Evolutionary conservation across 495 filamentous ascomycete species (phyloP).

Genomic region (Lentithecium fluviatile): DNA sequence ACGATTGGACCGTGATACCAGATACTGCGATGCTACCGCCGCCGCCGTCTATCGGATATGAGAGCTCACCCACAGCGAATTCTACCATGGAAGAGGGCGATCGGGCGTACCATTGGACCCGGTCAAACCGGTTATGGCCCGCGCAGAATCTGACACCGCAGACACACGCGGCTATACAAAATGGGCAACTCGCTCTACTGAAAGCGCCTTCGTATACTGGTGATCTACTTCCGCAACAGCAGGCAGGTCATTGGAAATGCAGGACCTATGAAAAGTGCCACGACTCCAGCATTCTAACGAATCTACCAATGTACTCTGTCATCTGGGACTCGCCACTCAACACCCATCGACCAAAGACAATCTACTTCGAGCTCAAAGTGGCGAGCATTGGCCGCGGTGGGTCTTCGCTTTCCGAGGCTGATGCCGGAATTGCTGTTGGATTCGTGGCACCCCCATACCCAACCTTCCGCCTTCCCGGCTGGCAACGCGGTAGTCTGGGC

Average conservation of each 20-base stretch:
- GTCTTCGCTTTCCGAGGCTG: slow-evolving; percentile 42
- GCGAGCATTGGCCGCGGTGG: slow-evolving; percentile 41
- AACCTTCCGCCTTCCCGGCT: slow-evolving; percentile 81
- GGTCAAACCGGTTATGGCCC: slow-evolving; percentile 58
- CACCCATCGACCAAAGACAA: slow-evolving; percentile 55
- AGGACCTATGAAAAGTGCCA: slow-evolving; percentile 41
- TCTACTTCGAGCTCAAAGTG: slow-evolving; percentile 79
- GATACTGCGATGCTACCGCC: slow-evolving; percentile 81
- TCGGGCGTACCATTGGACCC: slow-evolving; percentile 70
- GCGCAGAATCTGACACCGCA: slow-evolving; percentile 52
- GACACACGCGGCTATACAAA: slow-evolving; percentile 46
- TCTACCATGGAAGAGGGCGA: slow-evolving; percentile 67
- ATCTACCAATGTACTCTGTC: slow-evolving; percentile 75
- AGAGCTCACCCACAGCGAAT: slow-evolving; percentile 70
- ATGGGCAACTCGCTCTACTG: slow-evolving; percentile 49
- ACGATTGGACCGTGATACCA: slow-evolving; percentile 79
- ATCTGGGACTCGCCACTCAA: slow-evolving; percentile 63
- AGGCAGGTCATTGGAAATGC: slow-evolving; percentile 49
- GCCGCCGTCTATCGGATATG: slow-evolving; percentile 68
- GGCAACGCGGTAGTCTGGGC: slow-evolving; percentile 82
- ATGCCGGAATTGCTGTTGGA: slow-evolving; percentile 71
- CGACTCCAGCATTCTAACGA: slow-evolving; percentile 62
- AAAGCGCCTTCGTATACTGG: slow-evolving; percentile 53
- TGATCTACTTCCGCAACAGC: slow-evolving; percentile 37
- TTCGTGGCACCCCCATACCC: slow-evolving; percentile 83